Percentiles rank a stretch among this genome's conserved stretches.
Conservation (phyloP, 352 stramenopile species). For the Pythium apleroticum region DNA sequence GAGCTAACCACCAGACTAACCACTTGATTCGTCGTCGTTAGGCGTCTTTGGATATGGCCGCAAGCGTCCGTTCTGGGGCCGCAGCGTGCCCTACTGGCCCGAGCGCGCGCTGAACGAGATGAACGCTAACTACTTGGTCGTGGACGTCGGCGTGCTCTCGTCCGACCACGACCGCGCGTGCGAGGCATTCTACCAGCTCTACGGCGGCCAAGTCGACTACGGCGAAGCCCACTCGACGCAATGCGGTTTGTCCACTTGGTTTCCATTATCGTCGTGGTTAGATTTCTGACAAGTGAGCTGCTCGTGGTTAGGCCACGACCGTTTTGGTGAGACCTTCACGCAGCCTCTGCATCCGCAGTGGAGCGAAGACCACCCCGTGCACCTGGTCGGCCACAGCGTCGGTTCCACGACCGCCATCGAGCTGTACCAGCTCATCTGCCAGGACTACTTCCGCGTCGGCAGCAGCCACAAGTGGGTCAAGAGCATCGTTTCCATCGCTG, state of each 20-base stretch:
- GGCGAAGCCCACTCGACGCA: slow-evolving; percentile 42
- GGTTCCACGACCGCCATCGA: slow-evolving; percentile 62
- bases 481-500: slow-evolving; percentile 55
- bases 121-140: slow-evolving; percentile 57
- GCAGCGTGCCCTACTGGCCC: slow-evolving; percentile 53
- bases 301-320: slow-evolving; percentile 33
- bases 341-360: slow-evolving; percentile 36
- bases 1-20: neutral
- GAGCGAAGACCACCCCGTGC: slow-evolving; percentile 51
- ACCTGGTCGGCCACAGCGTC: slow-evolving; percentile 62
- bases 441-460: slow-evolving; percentile 52
- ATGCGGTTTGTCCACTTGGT: slow-evolving; percentile 1
- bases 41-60: slow-evolving; percentile 61
- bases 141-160: slow-evolving; percentile 56
- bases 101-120: slow-evolving; percentile 39
- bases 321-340: slow-evolving; percentile 45
- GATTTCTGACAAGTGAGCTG: neutral
- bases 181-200: slow-evolving; percentile 65
- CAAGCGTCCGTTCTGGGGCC: slow-evolving; percentile 44
- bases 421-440: slow-evolving; percentile 63
- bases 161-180: slow-evolving; percentile 71
- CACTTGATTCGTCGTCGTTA: slow-evolving; percentile 21
- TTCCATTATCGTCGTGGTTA: neutral
- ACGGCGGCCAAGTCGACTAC: slow-evolving; percentile 60
- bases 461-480: slow-evolving; percentile 51